phyloP scores from a whole-genome alignment of 352 stramenopile species.

The Phytophthora megakarya region DNA sequence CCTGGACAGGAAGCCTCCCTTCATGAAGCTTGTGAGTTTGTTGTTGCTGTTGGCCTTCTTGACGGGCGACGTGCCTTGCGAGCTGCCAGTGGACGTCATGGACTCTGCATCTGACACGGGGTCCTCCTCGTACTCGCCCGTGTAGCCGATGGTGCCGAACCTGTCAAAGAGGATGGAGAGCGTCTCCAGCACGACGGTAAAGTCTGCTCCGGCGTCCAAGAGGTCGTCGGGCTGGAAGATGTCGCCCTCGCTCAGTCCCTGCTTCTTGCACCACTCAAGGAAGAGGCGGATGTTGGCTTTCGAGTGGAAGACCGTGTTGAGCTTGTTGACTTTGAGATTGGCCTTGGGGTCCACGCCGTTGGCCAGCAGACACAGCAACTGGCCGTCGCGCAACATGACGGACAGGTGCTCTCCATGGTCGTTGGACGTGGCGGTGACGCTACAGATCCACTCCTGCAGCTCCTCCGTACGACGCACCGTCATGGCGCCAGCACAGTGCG shows the following conservation, averaged over 20 bases:
- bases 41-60: slow-evolving; percentile 70
- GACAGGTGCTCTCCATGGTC: slow-evolving; percentile 81
- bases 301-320: slow-evolving; percentile 89
- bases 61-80: slow-evolving; percentile 54
- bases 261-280: slow-evolving; percentile 74
- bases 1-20: slow-evolving; percentile 68
- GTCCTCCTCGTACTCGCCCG: slow-evolving; percentile 57
- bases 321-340: slow-evolving; percentile 85
- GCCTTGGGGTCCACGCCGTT: slow-evolving; percentile 80
- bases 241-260: slow-evolving; percentile 71
- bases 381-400: slow-evolving; percentile 81
- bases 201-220: slow-evolving; percentile 64
- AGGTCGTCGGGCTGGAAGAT: slow-evolving; percentile 85
- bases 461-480: slow-evolving; percentile 79
- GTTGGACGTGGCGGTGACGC: slow-evolving; percentile 71
- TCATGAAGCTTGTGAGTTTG: slow-evolving; percentile 85
- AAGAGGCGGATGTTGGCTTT: slow-evolving; percentile 88
- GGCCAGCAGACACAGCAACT: slow-evolving; percentile 84
- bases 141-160: slow-evolving; percentile 68
- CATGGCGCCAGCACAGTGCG: slow-evolving; percentile 27
- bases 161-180: slow-evolving; percentile 88
- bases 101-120: slow-evolving; percentile 77
- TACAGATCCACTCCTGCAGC: slow-evolving; percentile 85
- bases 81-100: slow-evolving; percentile 67
- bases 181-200: slow-evolving; percentile 68